Base-by-base conservation (phyloP, 1,139 yeast species). In the Hansenula sp. region DNA sequence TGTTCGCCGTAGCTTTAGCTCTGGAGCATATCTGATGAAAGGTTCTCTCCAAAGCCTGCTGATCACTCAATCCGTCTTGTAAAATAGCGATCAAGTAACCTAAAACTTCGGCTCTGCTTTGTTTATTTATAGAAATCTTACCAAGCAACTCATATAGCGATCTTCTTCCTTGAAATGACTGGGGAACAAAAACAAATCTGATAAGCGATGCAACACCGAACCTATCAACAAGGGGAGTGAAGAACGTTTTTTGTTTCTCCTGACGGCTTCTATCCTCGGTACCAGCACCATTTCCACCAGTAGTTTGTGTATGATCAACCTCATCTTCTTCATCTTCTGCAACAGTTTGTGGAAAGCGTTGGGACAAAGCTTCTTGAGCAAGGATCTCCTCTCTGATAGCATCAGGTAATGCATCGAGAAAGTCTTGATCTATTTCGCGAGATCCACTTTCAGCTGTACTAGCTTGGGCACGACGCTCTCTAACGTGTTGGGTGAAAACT, bases 401-500 rank as follows among this genome's bases (percentile, higher is more conserved):
- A 7, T 79, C 86, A 0, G 97, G 96, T 17, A 90, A 71, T 0
- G 96, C 94, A 36, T 84, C 81, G 53, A 90, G 70, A 61, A 90
- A 90, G 40, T 84, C 93, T 1, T 90, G 87, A 57, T 85, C 95
- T 45, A 88, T 76, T 55, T 85, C 95, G 38, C 90, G 72, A 0
- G 72, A 59, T 8, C 73, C 74, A 1, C 67, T 59, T 33, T 65
- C 68, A 15, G 68, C 62, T 4, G 82, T 81, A 7, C 51, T 44
- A 3, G 71, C 66, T 48, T 63, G 66, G 4, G 72, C 68, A 68
- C 84, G 53, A 73, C 70, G 71, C 48, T 89, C 96, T 38, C 93
- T 71, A 5, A 90, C 71, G 60, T 90, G 96, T 54, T 90, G 95
- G 0, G 94, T 81, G 57, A 89, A 81, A 0, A 90, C 98, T 58